Conservation (phyloP, 371 early-diverging fungal genomes). For the Gilbertella persicaria region DNA sequence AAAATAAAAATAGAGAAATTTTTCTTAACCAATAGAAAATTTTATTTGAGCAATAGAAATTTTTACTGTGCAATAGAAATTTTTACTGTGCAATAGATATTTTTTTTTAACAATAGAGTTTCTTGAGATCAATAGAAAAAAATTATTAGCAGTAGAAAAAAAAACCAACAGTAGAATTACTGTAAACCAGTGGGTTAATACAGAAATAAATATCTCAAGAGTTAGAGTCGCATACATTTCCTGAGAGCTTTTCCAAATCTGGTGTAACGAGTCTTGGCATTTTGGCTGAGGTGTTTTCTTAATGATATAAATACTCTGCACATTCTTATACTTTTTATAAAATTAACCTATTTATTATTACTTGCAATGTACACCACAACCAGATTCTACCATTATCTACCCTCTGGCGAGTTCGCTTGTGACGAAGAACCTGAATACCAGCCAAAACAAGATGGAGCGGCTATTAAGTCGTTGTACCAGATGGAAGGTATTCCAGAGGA, state of each 20-base stretch:
- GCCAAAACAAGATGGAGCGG: slow-evolving; percentile 21
- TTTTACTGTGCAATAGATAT: too few species aligned
- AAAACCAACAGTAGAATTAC: too few species aligned
- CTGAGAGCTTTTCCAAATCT: slow-evolving; percentile 21
- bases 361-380: slow-evolving; percentile 16
- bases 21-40: too few species aligned
- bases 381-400: slow-evolving; percentile 19
- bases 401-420: slow-evolving; percentile 20
- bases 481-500: slow-evolving; percentile 15
- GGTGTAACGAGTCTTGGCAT: slow-evolving; percentile 10
- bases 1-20: too few species aligned
- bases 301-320: slow-evolving; percentile 12
- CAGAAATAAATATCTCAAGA: slow-evolving; percentile 22
- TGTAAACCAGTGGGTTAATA: too few species aligned
- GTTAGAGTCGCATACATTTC: slow-evolving; percentile 18
- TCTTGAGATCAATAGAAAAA: too few species aligned
- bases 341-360: slow-evolving; percentile 20
- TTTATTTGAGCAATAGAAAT: too few species aligned
- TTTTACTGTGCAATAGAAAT: too few species aligned
- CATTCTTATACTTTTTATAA: slow-evolving; percentile 16
- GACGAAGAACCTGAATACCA: slow-evolving; percentile 22
- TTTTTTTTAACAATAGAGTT: too few species aligned
- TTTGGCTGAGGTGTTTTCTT: slow-evolving; percentile 15
- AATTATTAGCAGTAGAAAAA: too few species aligned
- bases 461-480: slow-evolving; percentile 17